Evolutionary conservation across 345 rosid species (phyloP), one percentile per base, ranked within the genome.

Genomic region (Cardamine resedifolia): DNA sequence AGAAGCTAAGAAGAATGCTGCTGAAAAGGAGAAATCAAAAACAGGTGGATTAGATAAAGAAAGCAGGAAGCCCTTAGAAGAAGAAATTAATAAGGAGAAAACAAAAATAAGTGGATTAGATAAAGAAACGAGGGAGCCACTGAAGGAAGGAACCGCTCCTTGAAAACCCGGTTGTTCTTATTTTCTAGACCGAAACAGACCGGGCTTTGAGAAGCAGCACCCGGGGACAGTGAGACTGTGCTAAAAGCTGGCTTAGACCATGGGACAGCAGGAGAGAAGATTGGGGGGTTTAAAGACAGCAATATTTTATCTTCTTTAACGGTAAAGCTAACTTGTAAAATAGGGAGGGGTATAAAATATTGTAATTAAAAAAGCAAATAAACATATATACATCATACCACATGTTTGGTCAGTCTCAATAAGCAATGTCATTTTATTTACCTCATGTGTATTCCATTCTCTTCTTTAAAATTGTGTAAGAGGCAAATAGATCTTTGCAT

Each of bases 1-100:
- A 7, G 95, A 89, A 79, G 81, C 67, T 77, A 94, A 88, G 81
- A 87, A 88, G 81, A 72, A 75, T 16, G 77, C 78, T 27, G 77
- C 78, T 0, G 89, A 86, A 74, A 79, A 15, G 18, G 84, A 83
- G 53, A 83, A 83, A 71, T 39, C 84, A 5, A 84, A 78, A 73
- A 24, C 66, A 72, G 75, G 62, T 53, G 73, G 63, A 77, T 48
- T 81, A 23, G 79, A 66, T 36, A 81, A 80, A 61, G 85, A 85
- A 68, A 73, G 81, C 57, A 72, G 7, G 48, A 70, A 64, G 30
- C 20, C 79, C 43, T 31, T 69, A 31, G 63, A 31, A 3, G 70
- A 61, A 68, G 64, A 68, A 26, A 18, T 45, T 18, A 53, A 74
- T 16, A 34, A 66, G 26, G 73, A 59, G 60, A 41, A 58, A 43